Base-by-base conservation (phyloP, 2,329 filamentous ascomycete species). In the Arthrinium puccinioides region DNA sequence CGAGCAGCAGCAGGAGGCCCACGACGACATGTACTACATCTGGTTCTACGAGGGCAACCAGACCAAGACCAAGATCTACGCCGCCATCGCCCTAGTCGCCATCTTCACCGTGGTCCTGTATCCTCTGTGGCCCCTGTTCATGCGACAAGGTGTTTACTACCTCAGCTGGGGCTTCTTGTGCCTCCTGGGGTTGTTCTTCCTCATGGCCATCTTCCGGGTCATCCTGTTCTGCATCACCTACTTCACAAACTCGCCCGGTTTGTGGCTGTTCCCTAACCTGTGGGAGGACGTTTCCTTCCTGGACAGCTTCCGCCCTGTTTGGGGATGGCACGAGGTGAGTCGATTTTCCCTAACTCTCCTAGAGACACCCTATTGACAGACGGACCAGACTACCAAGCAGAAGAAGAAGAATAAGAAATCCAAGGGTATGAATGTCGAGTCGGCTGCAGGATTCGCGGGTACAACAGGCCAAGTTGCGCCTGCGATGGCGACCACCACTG, bases 221-320 rank as follows among this genome's bases (percentile, higher is more conserved):
- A 94, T 98, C 43, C 71, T 98, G 20, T 98, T 98, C 69, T 83
- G 87, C 57, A 65, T 94, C 58, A 97, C 92, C 16, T 88, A 94
- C 63, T 94, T 97, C 56, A 72, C 74, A 13, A 72, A 79, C 1
- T 69, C 89, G 4, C 92, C 92, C 3, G 92, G 92, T 52, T 72
- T 98, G n/a, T 98, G 92, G 92, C 73, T 98, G 30, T 98, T 90
- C 66, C 92, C 92, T 33, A 98, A 98, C 57, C 68, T 98, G 15
- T 98, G 96, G 69, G 92, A 98, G 61, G 92, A 98, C 57, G 92
- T 98, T 20, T 94, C 90, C 7, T 97, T 98, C 67, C 84, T 98
- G 62, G 92, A 98, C 59, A 94, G 86, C 54, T 98, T 98, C 74
- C 83, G 83, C 56, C 92, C 92, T 15, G 66, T 95, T 6, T 98